Conservation (phyloP, 192 early-diverging fungal species). For the Spizellomyces punctatus region DNA sequence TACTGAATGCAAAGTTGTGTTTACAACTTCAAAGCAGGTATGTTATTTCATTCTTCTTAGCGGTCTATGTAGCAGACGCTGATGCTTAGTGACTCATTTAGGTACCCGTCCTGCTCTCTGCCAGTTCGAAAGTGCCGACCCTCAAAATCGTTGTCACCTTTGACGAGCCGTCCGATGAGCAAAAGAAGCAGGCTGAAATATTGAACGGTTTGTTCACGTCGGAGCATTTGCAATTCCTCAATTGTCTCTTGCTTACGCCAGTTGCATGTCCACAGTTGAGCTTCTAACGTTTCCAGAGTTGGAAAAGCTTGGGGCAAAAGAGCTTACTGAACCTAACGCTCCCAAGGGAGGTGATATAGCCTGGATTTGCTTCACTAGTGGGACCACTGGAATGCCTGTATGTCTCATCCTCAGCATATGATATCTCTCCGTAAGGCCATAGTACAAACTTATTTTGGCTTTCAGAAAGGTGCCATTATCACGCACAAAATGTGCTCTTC, state of each 20-base stretch:
- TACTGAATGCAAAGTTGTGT: constrained; percentile 63
- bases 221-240: no score
- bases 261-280: constrained; percentile 30
- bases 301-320: constrained; percentile 58
- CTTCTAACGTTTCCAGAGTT: constrained; percentile 62
- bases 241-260: constrained; percentile 11
- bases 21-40: constrained; percentile 52
- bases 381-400: constrained; percentile 71
- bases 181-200: constrained; percentile 19
- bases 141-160: constrained; percentile 77
- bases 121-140: constrained; percentile 61
- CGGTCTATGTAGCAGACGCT: no score
- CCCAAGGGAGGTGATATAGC: constrained; percentile 71
- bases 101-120: constrained; percentile 45
- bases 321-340: constrained; percentile 41
- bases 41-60: no score
- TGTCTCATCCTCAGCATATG: no score
- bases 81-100: no score
- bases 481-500: constrained; percentile 71
- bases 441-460: no score
- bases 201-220: background rate
- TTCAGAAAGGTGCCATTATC: constrained; percentile 61
- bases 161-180: constrained; percentile 53
- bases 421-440: no score
- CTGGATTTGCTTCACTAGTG: constrained; percentile 85